Conservation (phyloP, 148 eudicot genomes). For the Selenicereus undatus region DNA sequence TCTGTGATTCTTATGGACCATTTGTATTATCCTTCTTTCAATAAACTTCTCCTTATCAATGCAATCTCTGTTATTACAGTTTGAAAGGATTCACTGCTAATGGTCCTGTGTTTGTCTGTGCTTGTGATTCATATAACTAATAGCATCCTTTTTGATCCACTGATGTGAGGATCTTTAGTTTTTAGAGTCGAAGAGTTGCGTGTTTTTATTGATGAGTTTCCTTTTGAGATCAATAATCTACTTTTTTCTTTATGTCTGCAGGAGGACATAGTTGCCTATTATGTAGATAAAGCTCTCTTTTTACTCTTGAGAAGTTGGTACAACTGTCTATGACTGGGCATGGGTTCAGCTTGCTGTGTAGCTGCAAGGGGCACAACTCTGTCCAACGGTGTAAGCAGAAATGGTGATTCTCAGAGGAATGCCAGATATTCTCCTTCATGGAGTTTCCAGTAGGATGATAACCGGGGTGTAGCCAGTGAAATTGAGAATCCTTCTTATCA, state of each 20-base stretch:
- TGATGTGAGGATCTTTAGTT: neutral
- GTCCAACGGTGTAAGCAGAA: slow-evolving; percentile 25
- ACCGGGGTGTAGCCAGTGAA: slow-evolving; percentile 48
- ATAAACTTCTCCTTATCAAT: neutral
- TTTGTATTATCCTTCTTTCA: neutral
- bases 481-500: slow-evolving; percentile 23
- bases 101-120: neutral
- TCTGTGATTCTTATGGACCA: neutral
- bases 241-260: slow-evolving; percentile 6
- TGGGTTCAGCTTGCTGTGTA: slow-evolving; percentile 62
- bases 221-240: slow-evolving; percentile 6
- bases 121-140: neutral
- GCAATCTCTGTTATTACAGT: neutral
- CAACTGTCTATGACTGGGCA: slow-evolving; percentile 18
- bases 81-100: neutral
- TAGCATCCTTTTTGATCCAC: neutral
- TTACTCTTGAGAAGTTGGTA: neutral
- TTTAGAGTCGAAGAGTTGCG: neutral
- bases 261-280: slow-evolving; percentile 1
- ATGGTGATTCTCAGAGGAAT: slow-evolving; percentile 34
- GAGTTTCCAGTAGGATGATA: slow-evolving; percentile 50
- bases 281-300: neutral
- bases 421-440: slow-evolving; percentile 45
- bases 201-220: neutral
- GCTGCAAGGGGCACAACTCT: slow-evolving; percentile 38